Percentiles rank a stretch among this genome's conserved stretches.
These are phyloP conservation scores for Trichoderma simmonsii DNA, from an alignment of 2,329 filamentous ascomycete species.

Conservation along the genomic window DNA sequence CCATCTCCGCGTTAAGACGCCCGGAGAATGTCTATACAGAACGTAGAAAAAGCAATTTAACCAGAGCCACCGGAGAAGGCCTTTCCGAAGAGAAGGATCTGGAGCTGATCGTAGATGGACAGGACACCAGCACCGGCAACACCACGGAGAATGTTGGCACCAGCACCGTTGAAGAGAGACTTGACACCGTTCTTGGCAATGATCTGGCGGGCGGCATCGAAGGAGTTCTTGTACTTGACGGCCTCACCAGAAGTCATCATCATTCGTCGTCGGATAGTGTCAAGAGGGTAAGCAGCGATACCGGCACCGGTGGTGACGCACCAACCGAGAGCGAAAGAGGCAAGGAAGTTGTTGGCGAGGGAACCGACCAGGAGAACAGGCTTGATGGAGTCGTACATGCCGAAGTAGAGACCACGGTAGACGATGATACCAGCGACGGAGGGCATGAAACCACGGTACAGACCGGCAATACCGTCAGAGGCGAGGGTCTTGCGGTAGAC, in stretches of 20 bases:
- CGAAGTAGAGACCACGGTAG: slow-evolving; percentile 99
- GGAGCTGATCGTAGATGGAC: slow-evolving; percentile 99
- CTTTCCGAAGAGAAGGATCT: slow-evolving; percentile 99
- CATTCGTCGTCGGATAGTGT: slow-evolving; percentile 99
- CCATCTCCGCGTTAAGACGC: slow-evolving; percentile 29
- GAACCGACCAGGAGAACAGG: slow-evolving; percentile 87
- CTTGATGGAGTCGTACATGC: slow-evolving; percentile 99
- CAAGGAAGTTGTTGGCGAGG: slow-evolving; percentile 98
- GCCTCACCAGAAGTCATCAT: slow-evolving; percentile 98
- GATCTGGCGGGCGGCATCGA: slow-evolving; percentile 96
- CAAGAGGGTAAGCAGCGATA: slow-evolving; percentile 99
- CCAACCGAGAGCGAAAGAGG: slow-evolving; percentile 98
- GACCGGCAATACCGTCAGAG: slow-evolving; percentile 97
- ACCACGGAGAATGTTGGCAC: slow-evolving; percentile 99
- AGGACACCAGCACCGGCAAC: slow-evolving; percentile 99
- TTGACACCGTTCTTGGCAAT: slow-evolving; percentile 95
- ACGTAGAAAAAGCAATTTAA: slow-evolving; percentile 41
- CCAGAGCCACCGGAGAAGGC: slow-evolving; percentile 76
- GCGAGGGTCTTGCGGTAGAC: slow-evolving; percentile 99
- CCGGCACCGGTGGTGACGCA: slow-evolving; percentile 99
- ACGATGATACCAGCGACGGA: slow-evolving; percentile 98
- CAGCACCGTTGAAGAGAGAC: slow-evolving; percentile 99
- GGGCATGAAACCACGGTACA: slow-evolving; percentile 99
- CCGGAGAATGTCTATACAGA: slow-evolving; percentile 41
- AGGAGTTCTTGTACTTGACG: slow-evolving; percentile 98